Conservation (phyloP, 495 filamentous ascomycete species). For the Margaritispora aquatica region DNA sequence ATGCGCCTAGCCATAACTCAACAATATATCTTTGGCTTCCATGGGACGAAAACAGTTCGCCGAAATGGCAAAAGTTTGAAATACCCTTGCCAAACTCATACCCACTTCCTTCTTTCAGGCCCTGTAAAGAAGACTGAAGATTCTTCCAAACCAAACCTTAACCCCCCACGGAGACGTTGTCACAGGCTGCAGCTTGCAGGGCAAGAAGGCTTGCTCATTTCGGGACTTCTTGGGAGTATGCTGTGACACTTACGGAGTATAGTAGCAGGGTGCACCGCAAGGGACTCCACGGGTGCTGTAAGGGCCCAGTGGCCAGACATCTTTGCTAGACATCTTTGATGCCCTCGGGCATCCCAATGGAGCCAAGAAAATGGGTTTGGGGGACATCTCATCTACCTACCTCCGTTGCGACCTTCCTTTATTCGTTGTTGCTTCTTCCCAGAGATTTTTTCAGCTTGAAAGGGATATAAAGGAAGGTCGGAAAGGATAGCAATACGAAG, state of each 20-base stretch:
- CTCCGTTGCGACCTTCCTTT: no score
- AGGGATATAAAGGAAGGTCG: neutral
- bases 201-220: neutral
- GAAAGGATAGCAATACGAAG: no score
- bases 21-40: neutral
- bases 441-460: neutral
- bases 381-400: neutral
- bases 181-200: neutral
- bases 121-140: neutral
- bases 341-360: no score
- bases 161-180: slow-evolving; percentile 1
- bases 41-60: neutral
- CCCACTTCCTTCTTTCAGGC: neutral
- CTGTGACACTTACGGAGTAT: no score
- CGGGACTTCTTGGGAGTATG: neutral
- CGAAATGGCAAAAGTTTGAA: neutral
- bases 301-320: no score
- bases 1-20: neutral
- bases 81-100: neutral
- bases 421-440: neutral
- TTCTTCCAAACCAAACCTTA: neutral
- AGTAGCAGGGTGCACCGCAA: no score
- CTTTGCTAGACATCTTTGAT: no score
- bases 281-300: no score
- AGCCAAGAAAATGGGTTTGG: neutral